Evolutionary conservation across 345 rosid species (phyloP), one percentile per base, ranked within the genome.

Genomic region (Lenwebbia sp.): DNA sequence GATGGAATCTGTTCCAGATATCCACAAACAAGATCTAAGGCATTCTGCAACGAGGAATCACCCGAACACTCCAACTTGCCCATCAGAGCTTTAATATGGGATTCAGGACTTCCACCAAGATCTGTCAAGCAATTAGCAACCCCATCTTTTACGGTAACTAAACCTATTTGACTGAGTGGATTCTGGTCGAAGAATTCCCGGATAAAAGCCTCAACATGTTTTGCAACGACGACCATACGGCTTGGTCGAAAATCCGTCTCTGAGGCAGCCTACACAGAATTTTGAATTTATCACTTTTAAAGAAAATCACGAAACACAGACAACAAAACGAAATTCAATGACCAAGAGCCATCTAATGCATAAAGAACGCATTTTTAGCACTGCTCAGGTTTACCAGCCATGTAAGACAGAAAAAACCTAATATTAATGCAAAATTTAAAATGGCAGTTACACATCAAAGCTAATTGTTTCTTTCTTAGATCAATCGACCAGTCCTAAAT

Each of bases 41-140:
- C 95, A 89, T 96, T 97, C 91, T 96, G 99, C 87, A 96, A 88
- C 21, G 99, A 97, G 60, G 98, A 92, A 87, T 94, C 99, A 51
- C 99, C 99, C 23, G 92, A 93, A 82, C 93, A 87, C 90, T 91
- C 96, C 83, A 96, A 88, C 89, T 96, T 96, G n/a, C 94, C 93
- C 96, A 92, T 92, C 94, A 95, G 91, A 25, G 98, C 95, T 88
- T 94, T 91, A 41, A 97, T 91, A 89, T 96, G 99, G 75, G 96
- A 89, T 91, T 96, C 98, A 5, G 99, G 98, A 91, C 96, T 94
- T 65, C 99, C 98, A 78, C 99, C 98, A n/a, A 95, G 98, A 87
- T 97, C 98, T 2, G 99, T 96, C 81, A 97, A 87, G 54, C 92
- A 89, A 83, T 94, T 91, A 53, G 98, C 99, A 87, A 96, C 90